phyloP scores from a whole-genome alignment of 2,329 filamentous ascomycete genomes.

The Nemania serpens region DNA sequence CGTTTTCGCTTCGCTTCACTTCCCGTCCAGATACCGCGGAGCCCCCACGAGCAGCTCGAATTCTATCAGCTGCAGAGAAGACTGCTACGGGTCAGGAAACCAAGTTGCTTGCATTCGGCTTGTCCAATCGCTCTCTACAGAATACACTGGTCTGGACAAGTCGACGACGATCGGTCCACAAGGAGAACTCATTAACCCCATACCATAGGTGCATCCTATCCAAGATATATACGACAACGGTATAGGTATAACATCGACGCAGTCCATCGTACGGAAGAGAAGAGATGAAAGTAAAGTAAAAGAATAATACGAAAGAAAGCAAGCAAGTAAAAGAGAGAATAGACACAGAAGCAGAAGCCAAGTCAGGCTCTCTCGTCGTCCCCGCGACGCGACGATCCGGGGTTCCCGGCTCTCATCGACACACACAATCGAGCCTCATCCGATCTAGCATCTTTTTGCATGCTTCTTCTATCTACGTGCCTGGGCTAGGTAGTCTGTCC shows the following conservation, averaged over 20 bases:
- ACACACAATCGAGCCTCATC: background rate
- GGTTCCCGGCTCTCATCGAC: background rate
- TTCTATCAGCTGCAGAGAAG: background rate
- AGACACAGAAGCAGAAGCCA: background rate
- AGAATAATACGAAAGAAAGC: background rate
- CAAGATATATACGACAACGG: background rate
- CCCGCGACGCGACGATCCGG: background rate
- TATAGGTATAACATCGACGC: background rate
- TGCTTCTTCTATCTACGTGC: background rate
- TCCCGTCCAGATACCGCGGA: too few relatives aligned
- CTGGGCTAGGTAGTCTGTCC: background rate
- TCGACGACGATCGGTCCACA: background rate
- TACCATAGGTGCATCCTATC: background rate
- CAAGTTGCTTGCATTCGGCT: conserved; percentile 7
- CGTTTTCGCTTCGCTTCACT: background rate
- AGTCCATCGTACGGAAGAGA: background rate
- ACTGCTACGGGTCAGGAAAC: background rate
- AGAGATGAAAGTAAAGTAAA: background rate
- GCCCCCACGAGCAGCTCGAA: background rate
- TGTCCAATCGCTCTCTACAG: background rate
- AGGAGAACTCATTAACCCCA: background rate
- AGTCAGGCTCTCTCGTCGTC: background rate
- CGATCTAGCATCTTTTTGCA: background rate
- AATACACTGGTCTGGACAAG: background rate
- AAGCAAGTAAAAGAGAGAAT: background rate